Evolutionary conservation across 108 stramenopile genomes (phyloP), one percentile per base, ranked within the genome.

Genomic region (Nitzschia sp.): DNA sequence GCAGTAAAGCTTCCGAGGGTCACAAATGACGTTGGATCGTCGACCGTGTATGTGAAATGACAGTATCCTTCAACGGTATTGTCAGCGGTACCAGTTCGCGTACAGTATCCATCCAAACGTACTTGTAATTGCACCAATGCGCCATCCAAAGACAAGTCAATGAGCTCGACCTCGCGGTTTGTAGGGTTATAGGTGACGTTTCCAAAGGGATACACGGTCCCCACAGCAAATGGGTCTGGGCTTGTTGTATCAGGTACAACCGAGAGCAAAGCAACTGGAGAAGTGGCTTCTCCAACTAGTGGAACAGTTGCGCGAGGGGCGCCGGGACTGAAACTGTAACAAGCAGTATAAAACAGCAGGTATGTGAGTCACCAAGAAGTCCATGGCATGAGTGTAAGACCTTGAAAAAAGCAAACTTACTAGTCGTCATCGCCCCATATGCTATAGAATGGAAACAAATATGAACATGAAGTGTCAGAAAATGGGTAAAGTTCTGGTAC

Each of bases 1-100:
- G 68, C 75, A n/a, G 61, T 60, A 36, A 76, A 76, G 23, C 35
- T 45, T 25, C 75, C 75, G 34, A 58, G 21, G n/a, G 16, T 58
- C 19, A 33, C 34, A 0, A 28, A 15, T 11, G 64, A 41, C 21
- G n/a, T 16, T 2, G 72, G 72, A 58, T 73, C 72, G 27, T 56
- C 22, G 0, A 58, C 63, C 1, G 75, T 69, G 30, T 76, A 76
- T 0, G 66, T 59, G 22, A 66, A 76, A 32, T 63, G 67, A 38
- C 75, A 76, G 45, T 65, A 66, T 31, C 65, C 73, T 41, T 60
- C 52, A 30, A 61, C 62, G 15, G 66, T 57, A 28, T 65, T 58
- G 26, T 62, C 53, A 11, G 58, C 1, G 17, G 65, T 52, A 19
- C 73, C 63, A 46, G 64, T 67, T 28, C 73, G 45, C 19, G 58